phyloP scores from a whole-genome alignment of 306 rosid species.

The Vigna radiata region DNA sequence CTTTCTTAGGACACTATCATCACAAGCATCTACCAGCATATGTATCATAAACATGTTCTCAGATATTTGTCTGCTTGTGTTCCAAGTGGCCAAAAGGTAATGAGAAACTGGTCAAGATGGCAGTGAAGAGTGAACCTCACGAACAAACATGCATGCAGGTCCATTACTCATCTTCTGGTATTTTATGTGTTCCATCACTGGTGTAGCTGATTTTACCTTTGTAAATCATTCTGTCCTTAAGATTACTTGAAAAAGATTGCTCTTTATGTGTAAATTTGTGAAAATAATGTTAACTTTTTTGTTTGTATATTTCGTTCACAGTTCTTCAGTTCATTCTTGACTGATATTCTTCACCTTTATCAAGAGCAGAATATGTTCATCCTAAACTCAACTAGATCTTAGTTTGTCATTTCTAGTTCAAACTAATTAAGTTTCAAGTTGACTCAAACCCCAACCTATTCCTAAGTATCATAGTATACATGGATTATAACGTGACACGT shows the following conservation, averaged over 20 bases:
- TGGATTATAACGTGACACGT: too few relatives aligned
- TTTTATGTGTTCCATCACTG: conserved; percentile 10
- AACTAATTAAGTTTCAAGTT: too few relatives aligned
- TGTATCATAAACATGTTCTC: conserved; percentile 35
- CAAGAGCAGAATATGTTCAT: too few relatives aligned
- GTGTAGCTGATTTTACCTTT: conserved; percentile 12
- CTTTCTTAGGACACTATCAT: conserved; percentile 43
- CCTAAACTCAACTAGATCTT: too few relatives aligned
- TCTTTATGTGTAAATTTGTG: neutral
- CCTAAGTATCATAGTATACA: too few relatives aligned
- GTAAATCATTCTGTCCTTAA: conserved; percentile 24
- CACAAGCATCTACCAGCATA: conserved; percentile 34
- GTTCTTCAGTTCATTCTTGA: too few relatives aligned
- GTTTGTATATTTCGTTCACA: neutral
- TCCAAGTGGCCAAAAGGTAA: neutral
- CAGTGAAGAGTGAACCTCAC: conserved; percentile 25
- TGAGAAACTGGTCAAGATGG: conserved; percentile 1
- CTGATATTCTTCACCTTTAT: too few relatives aligned
- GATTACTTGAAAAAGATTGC: conserved; percentile 9
- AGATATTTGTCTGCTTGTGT: conserved; percentile 27
- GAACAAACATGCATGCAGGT: conserved; percentile 13
- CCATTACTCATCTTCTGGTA: conserved; percentile 24
- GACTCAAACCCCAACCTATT: too few relatives aligned
- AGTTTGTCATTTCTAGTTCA: too few relatives aligned
- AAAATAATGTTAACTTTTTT: neutral